phyloP scores from a whole-genome alignment of 2,329 filamentous ascomycete species.

The Pyrenochaeta sp. region DNA sequence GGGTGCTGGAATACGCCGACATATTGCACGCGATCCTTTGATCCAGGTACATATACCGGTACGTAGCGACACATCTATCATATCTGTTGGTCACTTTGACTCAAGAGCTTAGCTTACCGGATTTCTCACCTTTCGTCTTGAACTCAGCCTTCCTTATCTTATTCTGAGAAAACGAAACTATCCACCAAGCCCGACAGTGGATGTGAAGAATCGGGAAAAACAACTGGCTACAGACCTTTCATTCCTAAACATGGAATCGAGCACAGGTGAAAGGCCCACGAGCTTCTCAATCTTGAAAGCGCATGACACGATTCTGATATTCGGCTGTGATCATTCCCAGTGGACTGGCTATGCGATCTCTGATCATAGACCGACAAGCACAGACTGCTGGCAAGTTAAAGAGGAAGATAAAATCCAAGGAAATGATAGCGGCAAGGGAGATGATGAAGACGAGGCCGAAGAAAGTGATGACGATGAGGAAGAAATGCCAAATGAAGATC shows the following conservation, averaged over 20 bases:
- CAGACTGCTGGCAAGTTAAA: background rate
- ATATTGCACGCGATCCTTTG: slow-evolving; percentile 3
- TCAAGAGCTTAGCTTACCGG: slow-evolving; percentile 1
- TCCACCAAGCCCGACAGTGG: background rate
- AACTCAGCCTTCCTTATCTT: slow-evolving; percentile 7
- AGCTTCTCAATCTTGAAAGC: slow-evolving; percentile 1
- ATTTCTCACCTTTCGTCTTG: background rate
- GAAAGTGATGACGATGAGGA: background rate
- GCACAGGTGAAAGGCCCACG: background rate
- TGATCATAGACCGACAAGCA: background rate
- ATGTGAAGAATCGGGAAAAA: background rate
- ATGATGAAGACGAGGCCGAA: slow-evolving; percentile 1
- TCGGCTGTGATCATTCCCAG: slow-evolving; percentile 4
- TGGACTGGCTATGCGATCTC: slow-evolving; percentile 12
- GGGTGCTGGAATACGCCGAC: slow-evolving; percentile 4
- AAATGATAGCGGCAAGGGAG: background rate
- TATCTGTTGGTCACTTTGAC: too few relatives aligned
- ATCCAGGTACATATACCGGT: slow-evolving; percentile 10
- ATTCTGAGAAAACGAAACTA: background rate
- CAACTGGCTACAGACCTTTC: background rate
- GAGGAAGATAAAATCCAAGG: background rate
- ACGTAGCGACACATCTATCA: background rate
- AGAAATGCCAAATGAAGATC: background rate
- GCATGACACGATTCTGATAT: slow-evolving; percentile 10
- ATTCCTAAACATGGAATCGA: background rate